These are phyloP conservation scores for Pueraria montana DNA, from an alignment of 306 rosid species.

Conservation along the genomic window DNA sequence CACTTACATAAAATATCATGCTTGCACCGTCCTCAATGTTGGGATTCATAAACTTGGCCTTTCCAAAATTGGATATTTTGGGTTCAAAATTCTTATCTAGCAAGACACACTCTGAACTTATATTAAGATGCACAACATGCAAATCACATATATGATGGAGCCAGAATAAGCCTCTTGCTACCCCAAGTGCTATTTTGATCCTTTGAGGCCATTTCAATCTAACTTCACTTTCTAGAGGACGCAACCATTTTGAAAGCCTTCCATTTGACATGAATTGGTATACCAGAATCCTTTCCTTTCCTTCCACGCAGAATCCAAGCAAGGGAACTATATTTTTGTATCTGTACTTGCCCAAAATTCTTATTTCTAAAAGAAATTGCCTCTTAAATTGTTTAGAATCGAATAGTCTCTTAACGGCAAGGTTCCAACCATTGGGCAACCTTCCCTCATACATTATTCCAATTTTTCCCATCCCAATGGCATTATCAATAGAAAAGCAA, in stretches of 20 bases:
- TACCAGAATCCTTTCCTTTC: conserved; percentile 38
- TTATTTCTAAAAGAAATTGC: too few species aligned
- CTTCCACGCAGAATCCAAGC: neutral
- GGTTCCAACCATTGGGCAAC: too few species aligned
- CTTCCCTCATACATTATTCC: too few species aligned
- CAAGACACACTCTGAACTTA: conserved; percentile 40
- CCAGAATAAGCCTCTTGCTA: conserved; percentile 54
- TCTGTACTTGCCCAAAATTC: too few species aligned
- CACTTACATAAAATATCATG: neutral
- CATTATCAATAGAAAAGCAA: too few species aligned
- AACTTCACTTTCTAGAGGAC: neutral
- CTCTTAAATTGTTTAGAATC: too few species aligned
- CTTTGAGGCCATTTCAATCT: conserved; percentile 5
- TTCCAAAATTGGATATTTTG: conserved; percentile 3
- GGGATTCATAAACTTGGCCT: conserved; percentile 5
- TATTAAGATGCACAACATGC: neutral
- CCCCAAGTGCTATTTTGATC: conserved; percentile 50
- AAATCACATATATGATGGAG: conserved; percentile 41
- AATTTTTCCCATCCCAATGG: too few species aligned
- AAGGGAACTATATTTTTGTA: too few species aligned
- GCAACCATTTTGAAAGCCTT: conserved; percentile 49
- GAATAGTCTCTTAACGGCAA: too few species aligned
- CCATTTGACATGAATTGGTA: conserved; percentile 51
- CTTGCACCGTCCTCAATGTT: neutral
- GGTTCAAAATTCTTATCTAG: conserved; percentile 37